Base-by-base conservation (phyloP, 768 basidiomycete species). In the Russula griseocarnosa region DNA sequence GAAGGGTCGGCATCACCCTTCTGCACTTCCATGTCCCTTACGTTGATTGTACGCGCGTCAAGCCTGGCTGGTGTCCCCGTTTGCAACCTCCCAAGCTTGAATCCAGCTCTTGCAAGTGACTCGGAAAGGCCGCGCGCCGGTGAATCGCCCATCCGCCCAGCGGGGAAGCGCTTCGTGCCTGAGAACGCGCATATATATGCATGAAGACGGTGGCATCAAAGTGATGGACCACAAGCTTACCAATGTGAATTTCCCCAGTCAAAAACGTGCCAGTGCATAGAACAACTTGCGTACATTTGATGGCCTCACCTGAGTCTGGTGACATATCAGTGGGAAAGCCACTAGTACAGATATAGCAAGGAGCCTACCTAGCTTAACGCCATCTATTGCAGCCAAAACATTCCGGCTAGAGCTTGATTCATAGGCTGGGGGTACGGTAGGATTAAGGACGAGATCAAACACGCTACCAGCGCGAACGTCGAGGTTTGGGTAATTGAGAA, bases 221-320 rank as follows among this genome's bases (percentile, higher is more conserved):
- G 34, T 14, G n/a, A 10, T 8, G 30, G 4, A 8, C 13, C 13
- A 46, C 51, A 14, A 44, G 42, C 62, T 22, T 14, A 86, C 92
- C 93, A 52, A 96, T 90, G 70, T 95, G 93, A 51, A 94, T 92
- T 75, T 95, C 91, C 13, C 91, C 94, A 3, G 88, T 88, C 28
- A 96, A 81, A 72, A 96, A 96, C 0, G 94, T 96, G 9, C 94
- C 94, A 0, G 93, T 95, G 69, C 92, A 93, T 16, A 96, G 82
- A 32, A 96, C 88, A 13, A 94, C 90, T 67, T 87, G 85, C 4
- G 87, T 85, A 69, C 92, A 95, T 20, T 77, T 76, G 32, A 95
- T 85, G 20, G 86, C 71, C 56, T 93, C 87, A 11, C 91, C 90
- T 5, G 82, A 79, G 36, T 92, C 92, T 92, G 73, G 13, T 24